phyloP scores from a whole-genome alignment of 768 basidiomycete species.

The Boletus reticulatus region DNA sequence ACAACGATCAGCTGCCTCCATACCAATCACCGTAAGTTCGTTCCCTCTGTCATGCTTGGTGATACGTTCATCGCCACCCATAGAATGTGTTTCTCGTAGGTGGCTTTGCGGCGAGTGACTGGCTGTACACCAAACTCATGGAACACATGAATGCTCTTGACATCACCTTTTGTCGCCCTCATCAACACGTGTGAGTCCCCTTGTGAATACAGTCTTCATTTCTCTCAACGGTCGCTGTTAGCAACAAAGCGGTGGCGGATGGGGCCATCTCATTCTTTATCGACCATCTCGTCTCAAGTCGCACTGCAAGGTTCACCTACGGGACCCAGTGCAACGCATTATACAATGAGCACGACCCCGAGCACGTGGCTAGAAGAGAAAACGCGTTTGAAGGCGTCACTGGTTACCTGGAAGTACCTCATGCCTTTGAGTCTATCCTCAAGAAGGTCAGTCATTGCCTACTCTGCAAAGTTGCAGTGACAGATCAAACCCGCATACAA shows the following conservation, averaged over 20 bases:
- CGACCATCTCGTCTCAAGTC: constrained; percentile 11
- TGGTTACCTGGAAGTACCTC: constrained; percentile 7
- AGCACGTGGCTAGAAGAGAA: constrained; percentile 5
- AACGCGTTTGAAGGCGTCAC: constrained; percentile 8
- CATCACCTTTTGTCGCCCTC: constrained; percentile 8
- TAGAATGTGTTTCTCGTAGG: constrained; percentile 14
- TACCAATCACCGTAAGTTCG: constrained; percentile 6
- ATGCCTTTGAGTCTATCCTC: constrained; percentile 10
- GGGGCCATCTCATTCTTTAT: constrained; percentile 12
- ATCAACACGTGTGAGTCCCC: constrained; percentile 13
- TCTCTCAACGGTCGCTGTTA: background rate
- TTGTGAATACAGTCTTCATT: background rate
- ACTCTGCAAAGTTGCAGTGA: background rate
- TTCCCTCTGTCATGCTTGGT: background rate
- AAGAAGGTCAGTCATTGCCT: too few species aligned
- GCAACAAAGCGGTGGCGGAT: constrained; percentile 16
- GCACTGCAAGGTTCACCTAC: constrained; percentile 10
- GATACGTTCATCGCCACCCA: background rate
- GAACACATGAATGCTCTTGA: constrained; percentile 8
- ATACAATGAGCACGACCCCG: constrained; percentile 7
- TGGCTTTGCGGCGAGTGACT: constrained; percentile 15
- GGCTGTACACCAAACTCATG: constrained; percentile 9
- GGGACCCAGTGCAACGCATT: constrained; percentile 13
- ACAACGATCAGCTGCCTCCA: constrained; percentile 6
- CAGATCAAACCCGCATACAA: background rate